phyloP scores from a whole-genome alignment of 2,329 filamentous ascomycete genomes.

The Aureobasidium musti region DNA sequence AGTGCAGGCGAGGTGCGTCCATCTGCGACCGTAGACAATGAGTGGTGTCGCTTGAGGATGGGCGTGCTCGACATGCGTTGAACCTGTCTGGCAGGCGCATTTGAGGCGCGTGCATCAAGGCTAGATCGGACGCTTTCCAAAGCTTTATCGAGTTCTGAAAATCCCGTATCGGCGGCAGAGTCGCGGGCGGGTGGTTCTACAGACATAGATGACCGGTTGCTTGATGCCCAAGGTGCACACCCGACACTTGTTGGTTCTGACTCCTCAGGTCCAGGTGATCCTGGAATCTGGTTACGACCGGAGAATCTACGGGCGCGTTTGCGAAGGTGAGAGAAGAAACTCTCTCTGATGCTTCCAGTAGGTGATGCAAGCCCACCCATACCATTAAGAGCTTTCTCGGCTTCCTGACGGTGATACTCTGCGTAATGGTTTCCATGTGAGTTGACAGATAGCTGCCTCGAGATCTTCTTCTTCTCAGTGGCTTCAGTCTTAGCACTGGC shows the following conservation, averaged over 20 bases:
- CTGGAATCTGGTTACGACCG: constrained; percentile 80
- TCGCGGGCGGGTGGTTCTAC: constrained; percentile 47
- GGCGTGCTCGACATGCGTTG: constrained; percentile 46
- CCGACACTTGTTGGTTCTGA: constrained; percentile 83
- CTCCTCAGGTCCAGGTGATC: constrained; percentile 79
- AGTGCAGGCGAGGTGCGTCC: constrained; percentile 59
- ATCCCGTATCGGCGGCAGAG: constrained; percentile 52
- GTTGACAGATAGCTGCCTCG: constrained; percentile 86
- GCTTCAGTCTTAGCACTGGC: constrained; percentile 64
- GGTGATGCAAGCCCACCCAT: constrained; percentile 74
- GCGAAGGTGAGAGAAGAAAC: constrained; percentile 95
- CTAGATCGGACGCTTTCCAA: constrained; percentile 62
- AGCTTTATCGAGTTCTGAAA: constrained; percentile 63
- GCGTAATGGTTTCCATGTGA: constrained; percentile 93
- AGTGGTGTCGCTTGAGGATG: constrained; percentile 54
- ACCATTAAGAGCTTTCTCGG: constrained; percentile 86
- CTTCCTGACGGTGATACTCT: constrained; percentile 76
- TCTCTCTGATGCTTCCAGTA: constrained; percentile 79
- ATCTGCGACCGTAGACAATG: constrained; percentile 48
- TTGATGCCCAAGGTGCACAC: constrained; percentile 80
- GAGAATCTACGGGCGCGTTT: constrained; percentile 92
- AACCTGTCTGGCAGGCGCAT: constrained; percentile 26
- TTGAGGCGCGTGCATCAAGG: constrained; percentile 49
- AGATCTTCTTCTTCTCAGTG: constrained; percentile 77
- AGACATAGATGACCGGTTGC: constrained; percentile 77